These are phyloP conservation scores for Carex kokanica DNA, from an alignment of 176 grass and related monocot genomes.

Conservation along the genomic window DNA sequence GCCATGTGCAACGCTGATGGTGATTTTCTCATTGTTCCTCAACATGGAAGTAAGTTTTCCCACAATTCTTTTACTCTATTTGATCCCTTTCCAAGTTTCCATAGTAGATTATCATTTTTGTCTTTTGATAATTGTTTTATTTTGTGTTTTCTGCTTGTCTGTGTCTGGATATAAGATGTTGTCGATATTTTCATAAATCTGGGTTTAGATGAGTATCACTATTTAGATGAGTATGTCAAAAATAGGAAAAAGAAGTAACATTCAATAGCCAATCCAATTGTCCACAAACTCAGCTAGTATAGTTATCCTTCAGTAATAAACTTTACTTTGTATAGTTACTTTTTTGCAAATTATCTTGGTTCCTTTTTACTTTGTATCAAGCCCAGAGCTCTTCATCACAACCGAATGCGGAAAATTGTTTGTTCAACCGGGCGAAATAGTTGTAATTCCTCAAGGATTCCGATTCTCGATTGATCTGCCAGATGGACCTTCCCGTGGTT, in stretches of 20 bases:
- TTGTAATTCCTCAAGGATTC: slow-evolving; percentile 90
- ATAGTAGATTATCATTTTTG: too few relatives aligned
- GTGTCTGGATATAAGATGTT: too few relatives aligned
- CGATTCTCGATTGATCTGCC: slow-evolving; percentile 68
- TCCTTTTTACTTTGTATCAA: slow-evolving; percentile 44
- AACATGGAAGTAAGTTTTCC: too few relatives aligned
- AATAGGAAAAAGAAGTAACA: neutral
- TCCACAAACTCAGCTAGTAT: neutral
- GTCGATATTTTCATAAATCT: too few relatives aligned
- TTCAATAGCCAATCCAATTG: neutral
- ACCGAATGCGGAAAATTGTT: slow-evolving; percentile 78
- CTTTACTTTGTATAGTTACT: too few relatives aligned
- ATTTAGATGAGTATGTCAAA: neutral
- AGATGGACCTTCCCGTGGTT: slow-evolving; percentile 75
- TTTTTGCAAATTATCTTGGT: neutral
- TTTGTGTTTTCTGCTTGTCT: too few relatives aligned
- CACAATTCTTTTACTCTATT: too few relatives aligned
- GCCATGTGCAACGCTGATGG: too few relatives aligned
- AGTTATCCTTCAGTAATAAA: neutral
- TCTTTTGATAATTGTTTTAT: too few relatives aligned
- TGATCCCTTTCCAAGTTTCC: too few relatives aligned
- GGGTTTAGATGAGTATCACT: too few relatives aligned
- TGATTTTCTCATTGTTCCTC: too few relatives aligned
- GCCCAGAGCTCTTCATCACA: slow-evolving; percentile 74
- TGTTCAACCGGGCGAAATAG: slow-evolving; percentile 73